Evolutionary conservation across 371 early-diverging fungal species (phyloP).

Genomic region (Quaeritorhiza haematococci): DNA sequence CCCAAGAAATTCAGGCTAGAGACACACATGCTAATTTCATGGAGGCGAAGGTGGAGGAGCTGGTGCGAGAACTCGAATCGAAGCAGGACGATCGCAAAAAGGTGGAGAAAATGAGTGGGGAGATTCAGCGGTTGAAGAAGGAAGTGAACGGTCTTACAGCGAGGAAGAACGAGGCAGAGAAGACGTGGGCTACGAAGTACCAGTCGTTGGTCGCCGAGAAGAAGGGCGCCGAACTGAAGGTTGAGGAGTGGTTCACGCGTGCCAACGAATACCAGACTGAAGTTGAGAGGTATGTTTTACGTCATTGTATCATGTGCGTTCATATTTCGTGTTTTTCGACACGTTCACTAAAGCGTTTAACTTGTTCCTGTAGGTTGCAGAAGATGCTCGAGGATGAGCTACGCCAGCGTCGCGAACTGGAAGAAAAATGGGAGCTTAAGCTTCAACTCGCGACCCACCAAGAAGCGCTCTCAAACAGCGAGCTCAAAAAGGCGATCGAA

Average conservation of each 20-base stretch:
- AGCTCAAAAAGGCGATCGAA: conserved; percentile 24
- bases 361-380: not conserved
- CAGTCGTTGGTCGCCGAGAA: not conserved
- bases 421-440: conserved; percentile 16
- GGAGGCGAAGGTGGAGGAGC: not conserved
- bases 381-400: conserved; percentile 6
- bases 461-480: conserved; percentile 19
- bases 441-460: conserved; percentile 19
- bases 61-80: not conserved
- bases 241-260: not conserved
- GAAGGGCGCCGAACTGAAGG: not conserved
- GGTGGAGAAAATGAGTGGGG: conserved; percentile 1
- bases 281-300: not conserved
- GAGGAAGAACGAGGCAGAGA: not conserved
- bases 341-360: not conserved
- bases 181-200: not conserved
- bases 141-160: not conserved
- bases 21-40: too few species aligned
- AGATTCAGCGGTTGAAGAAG: not conserved
- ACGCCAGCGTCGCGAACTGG: conserved; percentile 8
- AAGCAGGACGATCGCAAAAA: not conserved
- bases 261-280: not conserved
- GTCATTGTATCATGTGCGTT: not conserved
- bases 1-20: too few species aligned
- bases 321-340: not conserved